A percentile compares a stretch with the other conserved stretches of the same genome.
Evolutionary conservation across 352 stramenopile genomes (phyloP).

Genomic region (Phytophthora citrophthora): DNA sequence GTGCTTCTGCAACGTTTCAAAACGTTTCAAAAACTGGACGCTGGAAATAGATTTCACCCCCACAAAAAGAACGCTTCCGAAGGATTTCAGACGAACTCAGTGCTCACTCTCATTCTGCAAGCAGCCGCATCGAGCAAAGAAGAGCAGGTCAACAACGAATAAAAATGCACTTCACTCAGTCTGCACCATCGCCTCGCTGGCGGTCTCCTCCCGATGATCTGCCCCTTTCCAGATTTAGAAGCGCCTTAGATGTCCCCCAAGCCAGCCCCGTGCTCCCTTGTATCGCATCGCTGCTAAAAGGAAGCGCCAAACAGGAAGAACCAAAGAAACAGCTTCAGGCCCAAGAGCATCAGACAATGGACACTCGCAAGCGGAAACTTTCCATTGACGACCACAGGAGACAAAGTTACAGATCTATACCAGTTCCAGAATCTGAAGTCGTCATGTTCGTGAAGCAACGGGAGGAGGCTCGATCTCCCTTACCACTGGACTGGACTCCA

Average conservation of each 20-base stretch:
- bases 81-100: slow-evolving; percentile 4
- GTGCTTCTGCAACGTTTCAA: neutral
- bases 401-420: neutral
- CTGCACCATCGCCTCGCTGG: neutral
- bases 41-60: neutral
- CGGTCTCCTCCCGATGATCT: neutral
- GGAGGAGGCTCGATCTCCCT: neutral
- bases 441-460: slow-evolving; percentile 2
- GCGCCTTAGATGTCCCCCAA: neutral
- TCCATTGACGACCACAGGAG: neutral
- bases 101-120: slow-evolving; percentile 13
- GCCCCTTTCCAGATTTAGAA: slow-evolving; percentile 16
- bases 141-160: too few species aligned
- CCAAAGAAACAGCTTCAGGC: neutral
- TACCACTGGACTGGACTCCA: too few species aligned
- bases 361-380: slow-evolving; percentile 4
- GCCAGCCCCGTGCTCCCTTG: slow-evolving; percentile 9
- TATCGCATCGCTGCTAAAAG: slow-evolving; percentile 25
- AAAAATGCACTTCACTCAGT: neutral
- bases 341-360: neutral
- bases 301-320: neutral
- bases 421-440: neutral
- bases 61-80: neutral
- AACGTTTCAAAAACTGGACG: neutral
- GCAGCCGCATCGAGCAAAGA: too few species aligned